Conservation (phyloP, 305 asterid species). For the Galium porrigens region DNA sequence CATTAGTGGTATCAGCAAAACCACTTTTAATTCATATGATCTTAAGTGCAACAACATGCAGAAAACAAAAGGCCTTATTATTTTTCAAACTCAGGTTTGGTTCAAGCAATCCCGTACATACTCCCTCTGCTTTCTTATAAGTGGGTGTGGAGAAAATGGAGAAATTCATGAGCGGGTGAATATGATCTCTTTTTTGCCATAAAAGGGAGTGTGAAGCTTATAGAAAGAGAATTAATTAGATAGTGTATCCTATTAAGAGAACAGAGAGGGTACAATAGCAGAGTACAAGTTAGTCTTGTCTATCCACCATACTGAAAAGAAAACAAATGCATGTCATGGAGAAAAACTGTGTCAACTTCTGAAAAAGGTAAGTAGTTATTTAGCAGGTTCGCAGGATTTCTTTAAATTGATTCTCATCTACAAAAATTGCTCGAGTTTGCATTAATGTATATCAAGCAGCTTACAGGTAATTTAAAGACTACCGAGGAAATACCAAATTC, state of each 20-base stretch:
- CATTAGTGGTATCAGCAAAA: conserved; percentile 17
- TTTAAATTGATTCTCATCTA: not conserved
- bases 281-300: not conserved
- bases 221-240: too few relatives aligned
- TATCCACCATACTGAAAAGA: not conserved
- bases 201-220: not conserved
- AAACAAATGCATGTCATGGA: not conserved
- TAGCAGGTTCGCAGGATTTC: not conserved
- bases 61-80: not conserved
- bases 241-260: too few relatives aligned
- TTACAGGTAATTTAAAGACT: not conserved
- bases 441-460: not conserved
- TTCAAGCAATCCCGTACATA: not conserved
- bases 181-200: too few relatives aligned
- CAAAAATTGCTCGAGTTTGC: not conserved
- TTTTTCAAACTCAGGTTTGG: too few relatives aligned
- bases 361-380: not conserved
- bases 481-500: conserved; percentile 58
- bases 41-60: conserved; percentile 5
- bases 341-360: not conserved
- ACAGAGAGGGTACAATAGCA: not conserved
- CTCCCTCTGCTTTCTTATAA: not conserved
- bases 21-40: not conserved
- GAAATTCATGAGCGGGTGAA: too few relatives aligned
- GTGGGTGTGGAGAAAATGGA: not conserved